Percentiles rank a stretch among this genome's conserved stretches.
Evolutionary conservation across 2,329 filamentous ascomycete genomes (phyloP).

Genomic region (Kalaharituber pfeilii): DNA sequence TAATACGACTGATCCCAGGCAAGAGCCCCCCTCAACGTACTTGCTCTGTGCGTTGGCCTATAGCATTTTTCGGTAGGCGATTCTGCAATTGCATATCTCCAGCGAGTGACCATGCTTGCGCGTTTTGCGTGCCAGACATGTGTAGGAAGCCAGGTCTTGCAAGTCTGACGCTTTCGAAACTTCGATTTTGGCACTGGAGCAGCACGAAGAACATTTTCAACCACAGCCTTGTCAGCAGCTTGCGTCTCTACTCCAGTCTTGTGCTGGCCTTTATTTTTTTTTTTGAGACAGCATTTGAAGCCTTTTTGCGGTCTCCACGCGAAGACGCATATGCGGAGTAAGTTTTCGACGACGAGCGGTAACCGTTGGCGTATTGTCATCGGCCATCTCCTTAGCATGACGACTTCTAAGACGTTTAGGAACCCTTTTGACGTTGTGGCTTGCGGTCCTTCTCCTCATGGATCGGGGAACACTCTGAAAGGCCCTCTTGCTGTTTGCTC

Average conservation of each 20-base stretch:
- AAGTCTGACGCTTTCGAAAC: conserved; percentile 67
- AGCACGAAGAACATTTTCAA: conserved; percentile 26
- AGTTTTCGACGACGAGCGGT: conserved; percentile 37
- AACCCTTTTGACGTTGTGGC: conserved; percentile 83
- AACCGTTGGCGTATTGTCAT: conserved; percentile 79
- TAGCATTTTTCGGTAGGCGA: conserved; percentile 84
- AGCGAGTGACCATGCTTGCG: conserved; percentile 67
- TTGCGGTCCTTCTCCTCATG: conserved; percentile 72
- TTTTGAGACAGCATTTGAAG: conserved; percentile 45
- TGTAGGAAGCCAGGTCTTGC: conserved; percentile 89
- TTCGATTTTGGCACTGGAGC: conserved; percentile 34
- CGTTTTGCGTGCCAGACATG: conserved; percentile 89
- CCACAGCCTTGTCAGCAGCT: conserved; percentile 28
- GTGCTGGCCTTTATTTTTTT: conserved; percentile 2
- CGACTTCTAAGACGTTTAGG: conserved; percentile 56
- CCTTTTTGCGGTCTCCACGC: conserved; percentile 59
- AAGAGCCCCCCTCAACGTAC: conserved; percentile 56
- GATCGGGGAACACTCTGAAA: conserved; percentile 82
- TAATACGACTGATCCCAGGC: conserved; percentile 93
- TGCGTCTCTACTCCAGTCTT: conserved; percentile 7
- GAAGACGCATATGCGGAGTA: conserved; percentile 32
- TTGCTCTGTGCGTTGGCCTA: conserved; percentile 65
- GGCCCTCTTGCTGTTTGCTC: conserved; percentile 44
- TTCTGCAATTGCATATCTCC: conserved; percentile 73
- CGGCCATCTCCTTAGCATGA: conserved; percentile 56